Base-by-base conservation (phyloP, 768 basidiomycete species). In the Brasilioporus rufonigricans region DNA sequence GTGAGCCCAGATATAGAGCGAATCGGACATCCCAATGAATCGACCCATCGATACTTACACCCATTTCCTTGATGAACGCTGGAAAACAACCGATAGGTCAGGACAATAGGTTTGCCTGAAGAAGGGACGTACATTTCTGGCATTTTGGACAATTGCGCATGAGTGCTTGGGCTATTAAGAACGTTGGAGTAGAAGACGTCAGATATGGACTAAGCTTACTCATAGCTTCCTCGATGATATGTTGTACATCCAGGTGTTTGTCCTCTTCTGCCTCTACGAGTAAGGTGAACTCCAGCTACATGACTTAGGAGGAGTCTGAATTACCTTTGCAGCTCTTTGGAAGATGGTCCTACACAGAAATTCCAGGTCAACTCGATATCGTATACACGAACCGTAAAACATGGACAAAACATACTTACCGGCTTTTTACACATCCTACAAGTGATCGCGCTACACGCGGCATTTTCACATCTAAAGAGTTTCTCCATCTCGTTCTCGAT, bases 141-240 rank as follows among this genome's bases (percentile, higher is more conserved):
- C 91, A 96, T 54, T 85, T 87, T 0, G 94, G 94, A 71, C 94
- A 97, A 58, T 85, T 87, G 35, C 93, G 81, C 84, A 93, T 89
- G 13, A 95, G 74, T 4, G 93, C 93, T 41, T 79, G 77, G 32
- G 90, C 89, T 91, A 51, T 12, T 55, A 44, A 29, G 9, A 5
- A 58, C 19, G 61, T 59, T 33, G 52, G 39, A 35, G 39, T 18
- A 38, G 31, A 9, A 32, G 26, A 43, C 1, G 39, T 16, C 48
- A 29, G n/a, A 27, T 24, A 50, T 44, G 33, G 8, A 72, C 79
- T 10, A 29, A 2, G 29, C 65, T 43, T 40, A 89, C 91, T 91
- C 94, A 97, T 97, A 3, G 93, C 94, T 65, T 97, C 94, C 66
- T 97, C 94, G 27, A 97, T 78, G 1, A 79, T 68, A 72, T 95